Conservation (phyloP, 2,329 filamentous ascomycete species). For the Penicillium capsulatum region DNA sequence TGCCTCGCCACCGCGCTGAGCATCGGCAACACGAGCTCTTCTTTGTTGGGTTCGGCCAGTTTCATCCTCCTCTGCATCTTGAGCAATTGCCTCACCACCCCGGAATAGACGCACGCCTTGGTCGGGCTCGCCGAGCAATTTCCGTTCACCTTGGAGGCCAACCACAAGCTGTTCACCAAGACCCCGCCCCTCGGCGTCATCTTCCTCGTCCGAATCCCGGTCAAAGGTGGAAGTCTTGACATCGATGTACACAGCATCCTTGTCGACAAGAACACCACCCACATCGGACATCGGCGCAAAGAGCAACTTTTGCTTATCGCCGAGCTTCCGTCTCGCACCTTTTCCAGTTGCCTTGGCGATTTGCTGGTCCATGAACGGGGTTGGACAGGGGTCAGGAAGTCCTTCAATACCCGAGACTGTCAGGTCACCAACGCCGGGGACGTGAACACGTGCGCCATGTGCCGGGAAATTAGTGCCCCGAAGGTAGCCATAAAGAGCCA, state of each 20-base stretch:
- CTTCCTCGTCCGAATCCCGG: slow-evolving; percentile 58
- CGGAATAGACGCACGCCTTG: slow-evolving; percentile 82
- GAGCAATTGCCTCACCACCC: slow-evolving; percentile 64
- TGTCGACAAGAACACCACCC: slow-evolving; percentile 90
- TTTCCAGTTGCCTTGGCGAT: slow-evolving; percentile 81
- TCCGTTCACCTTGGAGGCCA: slow-evolving; percentile 76
- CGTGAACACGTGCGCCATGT: slow-evolving; percentile 78
- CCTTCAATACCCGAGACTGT: slow-evolving; percentile 78
- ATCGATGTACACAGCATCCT: slow-evolving; percentile 90
- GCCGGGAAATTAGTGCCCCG: slow-evolving; percentile 91
- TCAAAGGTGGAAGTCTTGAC: slow-evolving; percentile 69
- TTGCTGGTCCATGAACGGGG: slow-evolving; percentile 83
- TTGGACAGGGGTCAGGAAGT: slow-evolving; percentile 91
- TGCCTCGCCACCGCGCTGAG: slow-evolving; percentile 49
- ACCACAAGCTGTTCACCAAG: slow-evolving; percentile 94
- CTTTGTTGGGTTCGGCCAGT: slow-evolving; percentile 53
- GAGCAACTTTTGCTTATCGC: slow-evolving; percentile 93
- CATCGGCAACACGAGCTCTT: slow-evolving; percentile 50
- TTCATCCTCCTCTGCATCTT: slow-evolving; percentile 54
- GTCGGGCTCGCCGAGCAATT: slow-evolving; percentile 74
- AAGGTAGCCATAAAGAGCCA: slow-evolving; percentile 89
- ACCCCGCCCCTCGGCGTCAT: slow-evolving; percentile 67
- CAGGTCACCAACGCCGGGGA: slow-evolving; percentile 88
- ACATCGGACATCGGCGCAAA: slow-evolving; percentile 99
- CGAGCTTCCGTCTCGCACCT: slow-evolving; percentile 70